These are phyloP conservation scores for Melanopsichium pennsylvanicum DNA, from an alignment of 1,284 basidiomycete genomes.

Conservation along the genomic window DNA sequence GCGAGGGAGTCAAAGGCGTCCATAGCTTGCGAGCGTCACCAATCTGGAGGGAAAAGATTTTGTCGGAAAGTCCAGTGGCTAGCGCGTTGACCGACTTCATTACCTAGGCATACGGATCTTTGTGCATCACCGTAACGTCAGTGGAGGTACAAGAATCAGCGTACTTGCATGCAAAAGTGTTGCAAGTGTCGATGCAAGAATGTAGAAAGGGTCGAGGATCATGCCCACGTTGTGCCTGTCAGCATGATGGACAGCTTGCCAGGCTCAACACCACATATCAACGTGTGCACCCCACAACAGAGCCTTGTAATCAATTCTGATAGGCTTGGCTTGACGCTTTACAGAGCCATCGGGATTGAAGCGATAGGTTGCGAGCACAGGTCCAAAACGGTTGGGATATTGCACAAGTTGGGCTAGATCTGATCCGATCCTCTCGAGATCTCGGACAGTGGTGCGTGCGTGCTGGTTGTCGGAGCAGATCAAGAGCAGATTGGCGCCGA, in stretches of 20 bases:
- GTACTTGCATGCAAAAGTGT: slow-evolving; percentile 66
- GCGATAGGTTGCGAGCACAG: not conserved
- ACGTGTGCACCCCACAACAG: slow-evolving; percentile 56
- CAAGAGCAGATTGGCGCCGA: slow-evolving; percentile 55
- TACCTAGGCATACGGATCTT: slow-evolving; percentile 40
- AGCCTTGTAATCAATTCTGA: slow-evolving; percentile 58
- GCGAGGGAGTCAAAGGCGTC: slow-evolving; percentile 51
- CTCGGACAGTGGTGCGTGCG: slow-evolving; percentile 48
- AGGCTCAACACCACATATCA: slow-evolving; percentile 64
- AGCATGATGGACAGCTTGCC: slow-evolving; percentile 58
- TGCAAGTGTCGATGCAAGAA: too few species aligned
- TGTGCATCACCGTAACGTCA: slow-evolving; percentile 47
- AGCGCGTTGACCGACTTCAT: slow-evolving; percentile 47
- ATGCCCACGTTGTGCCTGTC: slow-evolving; percentile 65
- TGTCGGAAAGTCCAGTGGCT: slow-evolving; percentile 20
- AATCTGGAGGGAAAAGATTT: slow-evolving; percentile 67
- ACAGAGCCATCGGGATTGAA: slow-evolving; percentile 5
- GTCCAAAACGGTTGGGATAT: slow-evolving; percentile 31
- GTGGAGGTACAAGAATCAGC: slow-evolving; percentile 55
- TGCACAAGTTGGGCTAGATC: slow-evolving; percentile 56
- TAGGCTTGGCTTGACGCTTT: slow-evolving; percentile 23
- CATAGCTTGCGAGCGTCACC: slow-evolving; percentile 61
- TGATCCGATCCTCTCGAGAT: slow-evolving; percentile 45
- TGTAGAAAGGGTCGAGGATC: slow-evolving; percentile 67
- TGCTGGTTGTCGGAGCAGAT: slow-evolving; percentile 59